These are phyloP conservation scores for Aspergillus terreus DNA, from an alignment of 2,329 filamentous ascomycete species.

Conservation along the genomic window DNA sequence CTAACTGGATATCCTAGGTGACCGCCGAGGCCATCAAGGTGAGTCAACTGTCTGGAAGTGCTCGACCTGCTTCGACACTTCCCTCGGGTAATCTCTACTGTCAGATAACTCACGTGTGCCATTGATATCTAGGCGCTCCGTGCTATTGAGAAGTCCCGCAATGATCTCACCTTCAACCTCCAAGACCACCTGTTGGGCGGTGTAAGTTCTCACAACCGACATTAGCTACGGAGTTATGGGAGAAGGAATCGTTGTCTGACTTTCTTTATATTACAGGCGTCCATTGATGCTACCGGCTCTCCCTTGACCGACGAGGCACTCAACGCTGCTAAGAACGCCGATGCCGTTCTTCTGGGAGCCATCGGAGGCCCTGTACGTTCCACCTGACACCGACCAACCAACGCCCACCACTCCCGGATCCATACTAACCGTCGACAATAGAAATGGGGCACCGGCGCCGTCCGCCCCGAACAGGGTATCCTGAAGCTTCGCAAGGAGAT, in stretches of 20 bases:
- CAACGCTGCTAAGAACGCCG: constrained; percentile 73
- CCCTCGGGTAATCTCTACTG: too few species aligned
- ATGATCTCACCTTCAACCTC: constrained; percentile 78
- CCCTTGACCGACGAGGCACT: constrained; percentile 83
- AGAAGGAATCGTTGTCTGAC: background rate
- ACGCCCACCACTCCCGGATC: background rate
- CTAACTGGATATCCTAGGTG: constrained; percentile 53
- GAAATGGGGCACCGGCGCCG: constrained; percentile 87
- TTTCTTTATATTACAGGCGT: constrained; percentile 57
- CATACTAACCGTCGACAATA: constrained; percentile 19
- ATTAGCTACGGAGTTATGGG: background rate
- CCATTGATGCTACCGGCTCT: constrained; percentile 75
- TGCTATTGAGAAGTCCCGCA: constrained; percentile 68
- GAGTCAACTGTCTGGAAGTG: constrained; percentile 16
- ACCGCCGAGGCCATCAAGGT: constrained; percentile 84
- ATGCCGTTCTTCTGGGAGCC: constrained; percentile 87
- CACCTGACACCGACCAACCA: background rate
- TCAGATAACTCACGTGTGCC: background rate
- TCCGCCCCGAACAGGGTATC: constrained; percentile 90
- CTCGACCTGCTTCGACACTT: background rate
- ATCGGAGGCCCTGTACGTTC: constrained; percentile 79
- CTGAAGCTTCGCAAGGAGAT: constrained; percentile 90
- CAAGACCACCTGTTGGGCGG: constrained; percentile 87
- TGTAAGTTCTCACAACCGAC: constrained; percentile 54
- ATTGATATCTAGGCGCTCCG: constrained; percentile 62